phyloP scores from a whole-genome alignment of 1,284 basidiomycete genomes.

The Trichosporon coremiiforme region DNA sequence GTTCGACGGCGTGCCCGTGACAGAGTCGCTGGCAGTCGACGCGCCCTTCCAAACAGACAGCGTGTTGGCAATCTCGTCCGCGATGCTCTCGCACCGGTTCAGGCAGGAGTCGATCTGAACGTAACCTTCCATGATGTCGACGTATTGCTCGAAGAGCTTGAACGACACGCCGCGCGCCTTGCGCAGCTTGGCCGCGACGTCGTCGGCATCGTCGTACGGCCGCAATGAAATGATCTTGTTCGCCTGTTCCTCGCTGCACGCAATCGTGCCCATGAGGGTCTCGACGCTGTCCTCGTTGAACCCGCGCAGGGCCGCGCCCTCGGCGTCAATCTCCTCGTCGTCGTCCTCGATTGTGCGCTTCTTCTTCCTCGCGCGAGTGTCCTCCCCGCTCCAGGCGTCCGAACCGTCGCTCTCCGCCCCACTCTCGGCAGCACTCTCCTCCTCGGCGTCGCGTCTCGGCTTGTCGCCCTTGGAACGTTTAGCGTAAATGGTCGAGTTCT shows the following conservation, averaged over 20 bases:
- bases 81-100: constrained; percentile 83
- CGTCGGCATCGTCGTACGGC: constrained; percentile 77
- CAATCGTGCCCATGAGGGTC: constrained; percentile 83
- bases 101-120: constrained; percentile 87
- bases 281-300: constrained; percentile 77
- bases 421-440: constrained; percentile 36
- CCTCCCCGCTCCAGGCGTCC: constrained; percentile 51
- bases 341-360: constrained; percentile 42
- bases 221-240: constrained; percentile 74
- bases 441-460: constrained; percentile 62
- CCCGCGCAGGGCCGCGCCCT: constrained; percentile 70
- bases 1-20: constrained; percentile 47
- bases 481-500: constrained; percentile 56
- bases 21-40: constrained; percentile 44
- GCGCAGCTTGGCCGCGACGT: constrained; percentile 72
- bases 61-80: constrained; percentile 62
- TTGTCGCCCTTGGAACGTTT: constrained; percentile 39
- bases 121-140: constrained; percentile 85
- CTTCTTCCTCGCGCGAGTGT: constrained; percentile 34
- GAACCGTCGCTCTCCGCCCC: constrained; percentile 45
- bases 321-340: constrained; percentile 50
- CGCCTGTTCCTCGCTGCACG: constrained; percentile 81
- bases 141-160: constrained; percentile 87
- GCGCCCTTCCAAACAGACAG: constrained; percentile 75
- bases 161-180: constrained; percentile 91